These are phyloP conservation scores for Escovopsis sp. DNA, from an alignment of 2,329 filamentous ascomycete genomes.

Conservation along the genomic window DNA sequence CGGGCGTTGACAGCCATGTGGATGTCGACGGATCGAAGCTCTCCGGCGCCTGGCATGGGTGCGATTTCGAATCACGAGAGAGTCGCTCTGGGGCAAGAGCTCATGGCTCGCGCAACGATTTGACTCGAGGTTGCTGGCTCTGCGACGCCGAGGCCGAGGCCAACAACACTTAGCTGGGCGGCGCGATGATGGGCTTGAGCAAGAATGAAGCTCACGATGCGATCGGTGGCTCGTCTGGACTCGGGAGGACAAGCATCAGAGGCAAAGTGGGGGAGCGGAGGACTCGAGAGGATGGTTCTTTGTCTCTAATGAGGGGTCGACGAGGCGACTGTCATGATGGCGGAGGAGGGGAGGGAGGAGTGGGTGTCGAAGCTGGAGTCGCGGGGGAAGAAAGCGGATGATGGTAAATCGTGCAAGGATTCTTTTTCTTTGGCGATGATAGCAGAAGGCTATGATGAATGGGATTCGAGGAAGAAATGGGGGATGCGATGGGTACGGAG, in stretches of 20 bases:
- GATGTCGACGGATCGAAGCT: neutral
- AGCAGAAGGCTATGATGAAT: no score
- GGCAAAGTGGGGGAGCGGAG: slow-evolving; percentile 1
- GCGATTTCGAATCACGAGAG: neutral
- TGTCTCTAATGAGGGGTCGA: slow-evolving; percentile 5
- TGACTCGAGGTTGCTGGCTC: neutral
- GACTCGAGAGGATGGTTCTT: slow-evolving; percentile 1
- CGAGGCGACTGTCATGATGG: slow-evolving; percentile 5
- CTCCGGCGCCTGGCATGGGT: no score
- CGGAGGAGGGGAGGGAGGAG: neutral
- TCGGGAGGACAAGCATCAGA: slow-evolving; percentile 2
- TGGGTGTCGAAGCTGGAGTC: no score
- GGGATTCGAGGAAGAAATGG: no score
- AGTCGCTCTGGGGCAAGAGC: neutral
- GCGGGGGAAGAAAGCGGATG: no score
- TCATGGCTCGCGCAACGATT: neutral
- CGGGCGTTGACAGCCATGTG: slow-evolving; percentile 18
- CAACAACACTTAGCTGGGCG: neutral
- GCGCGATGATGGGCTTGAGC: neutral
- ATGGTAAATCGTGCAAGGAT: no score
- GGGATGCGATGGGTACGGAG: no score
- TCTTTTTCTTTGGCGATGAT: no score
- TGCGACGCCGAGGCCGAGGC: neutral
- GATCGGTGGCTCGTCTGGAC: slow-evolving; percentile 2
- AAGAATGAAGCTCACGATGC: neutral